phyloP scores from a whole-genome alignment of 495 filamentous ascomycete genomes.

The Lepraria neglecta region DNA sequence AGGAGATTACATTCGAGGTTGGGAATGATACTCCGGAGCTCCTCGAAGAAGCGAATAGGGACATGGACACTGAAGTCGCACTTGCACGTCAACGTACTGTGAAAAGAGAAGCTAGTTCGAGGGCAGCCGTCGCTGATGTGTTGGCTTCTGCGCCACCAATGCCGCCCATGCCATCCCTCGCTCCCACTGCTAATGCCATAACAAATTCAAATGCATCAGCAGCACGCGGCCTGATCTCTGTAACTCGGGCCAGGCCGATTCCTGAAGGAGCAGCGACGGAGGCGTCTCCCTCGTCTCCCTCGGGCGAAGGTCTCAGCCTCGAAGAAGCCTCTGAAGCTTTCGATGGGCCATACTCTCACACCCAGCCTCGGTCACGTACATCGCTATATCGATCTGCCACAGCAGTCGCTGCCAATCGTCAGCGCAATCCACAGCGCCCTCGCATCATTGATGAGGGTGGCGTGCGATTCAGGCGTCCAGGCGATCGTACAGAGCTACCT shows the following conservation, averaged over 20 bases:
- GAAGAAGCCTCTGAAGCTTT: conserved; percentile 34
- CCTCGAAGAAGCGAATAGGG: conserved; percentile 66
- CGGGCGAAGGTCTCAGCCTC: conserved; percentile 22
- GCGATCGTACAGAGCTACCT: conserved; percentile 62
- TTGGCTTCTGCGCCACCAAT: conserved; percentile 23
- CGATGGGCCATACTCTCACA: conserved; percentile 70
- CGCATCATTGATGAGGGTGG: conserved; percentile 29
- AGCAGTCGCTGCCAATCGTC: conserved; percentile 63
- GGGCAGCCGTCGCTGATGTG: conserved; percentile 23
- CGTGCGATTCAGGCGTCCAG: conserved; percentile 42
- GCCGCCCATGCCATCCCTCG: conserved; percentile 17
- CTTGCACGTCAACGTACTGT: conserved; percentile 67
- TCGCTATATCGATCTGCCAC: conserved; percentile 74
- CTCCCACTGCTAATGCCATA: conserved; percentile 24
- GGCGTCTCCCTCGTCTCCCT: conserved; percentile 17
- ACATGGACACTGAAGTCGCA: conserved; percentile 75
- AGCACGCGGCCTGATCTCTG: background rate
- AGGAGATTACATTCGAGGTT: conserved; percentile 64
- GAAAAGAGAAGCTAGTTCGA: conserved; percentile 16
- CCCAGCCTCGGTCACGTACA: conserved; percentile 67
- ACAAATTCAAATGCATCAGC: conserved; percentile 16
- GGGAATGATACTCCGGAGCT: conserved; percentile 62
- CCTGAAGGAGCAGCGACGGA: background rate
- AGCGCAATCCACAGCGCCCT: conserved; percentile 45
- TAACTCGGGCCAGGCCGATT: background rate